Evolutionary conservation across 1,284 basidiomycete genomes (phyloP).

Genomic region (Irpex rosettiformis): DNA sequence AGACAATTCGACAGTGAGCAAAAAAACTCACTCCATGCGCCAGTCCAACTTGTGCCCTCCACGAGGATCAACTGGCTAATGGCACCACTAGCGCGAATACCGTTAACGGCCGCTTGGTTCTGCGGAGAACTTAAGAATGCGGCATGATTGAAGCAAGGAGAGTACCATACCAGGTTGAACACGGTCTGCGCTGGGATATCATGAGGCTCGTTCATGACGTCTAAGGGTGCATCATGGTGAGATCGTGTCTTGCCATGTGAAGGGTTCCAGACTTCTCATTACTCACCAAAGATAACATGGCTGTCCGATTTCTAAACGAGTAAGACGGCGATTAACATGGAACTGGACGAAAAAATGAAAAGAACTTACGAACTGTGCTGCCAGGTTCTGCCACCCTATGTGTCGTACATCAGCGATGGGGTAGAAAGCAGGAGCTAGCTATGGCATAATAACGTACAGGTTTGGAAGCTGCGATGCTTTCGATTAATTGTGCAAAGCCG

Average conservation of each 20-base stretch:
- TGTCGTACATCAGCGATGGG: conserved; percentile 8
- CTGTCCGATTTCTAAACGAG: conserved; percentile 41
- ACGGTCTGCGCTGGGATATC: conserved; percentile 46
- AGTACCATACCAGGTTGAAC: conserved; percentile 38
- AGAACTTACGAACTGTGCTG: conserved; percentile 45
- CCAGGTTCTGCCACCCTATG: conserved; percentile 55
- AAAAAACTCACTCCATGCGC: conserved; percentile 29
- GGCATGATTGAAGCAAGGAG: conserved; percentile 5
- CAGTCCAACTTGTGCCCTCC: conserved; percentile 42
- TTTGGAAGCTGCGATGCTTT: conserved; percentile 44
- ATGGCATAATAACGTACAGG: conserved; percentile 33
- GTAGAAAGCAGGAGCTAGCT: neutral
- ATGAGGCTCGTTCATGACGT: conserved; percentile 63
- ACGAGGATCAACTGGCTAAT: conserved; percentile 47
- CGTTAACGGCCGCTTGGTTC: conserved; percentile 64
- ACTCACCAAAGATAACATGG: conserved; percentile 48
- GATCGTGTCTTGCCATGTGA: conserved; percentile 2
- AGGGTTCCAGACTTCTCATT: neutral
- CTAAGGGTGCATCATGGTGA: conserved; percentile 6
- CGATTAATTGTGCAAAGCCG: neutral
- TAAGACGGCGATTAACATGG: neutral
- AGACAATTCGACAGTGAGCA: neutral
- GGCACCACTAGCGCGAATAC: conserved; percentile 56
- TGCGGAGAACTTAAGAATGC: conserved; percentile 17
- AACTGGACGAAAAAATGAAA: conserved; percentile 1